Percentiles rank a stretch among this genome's conserved stretches.
Conservation (phyloP, 2,329 filamentous ascomycete species). For the Stagonosporopsis tanaceti region DNA sequence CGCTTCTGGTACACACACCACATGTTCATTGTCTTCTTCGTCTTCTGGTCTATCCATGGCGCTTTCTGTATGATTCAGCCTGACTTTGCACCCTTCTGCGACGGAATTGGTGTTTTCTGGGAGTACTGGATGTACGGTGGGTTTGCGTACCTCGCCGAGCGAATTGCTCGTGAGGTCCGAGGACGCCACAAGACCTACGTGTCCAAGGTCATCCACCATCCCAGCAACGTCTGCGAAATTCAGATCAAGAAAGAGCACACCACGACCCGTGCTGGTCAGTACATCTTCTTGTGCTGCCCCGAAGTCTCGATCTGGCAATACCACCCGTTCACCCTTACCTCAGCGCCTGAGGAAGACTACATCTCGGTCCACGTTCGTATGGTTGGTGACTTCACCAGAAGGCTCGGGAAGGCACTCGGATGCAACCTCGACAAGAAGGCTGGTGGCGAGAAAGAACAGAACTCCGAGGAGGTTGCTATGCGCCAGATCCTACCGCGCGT, state of each 20-base stretch:
- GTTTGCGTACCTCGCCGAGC: constrained; percentile 80
- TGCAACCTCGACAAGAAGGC: constrained; percentile 73
- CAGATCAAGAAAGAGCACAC: constrained; percentile 92
- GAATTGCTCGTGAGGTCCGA: constrained; percentile 78
- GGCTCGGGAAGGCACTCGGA: constrained; percentile 73
- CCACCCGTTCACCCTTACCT: constrained; percentile 86
- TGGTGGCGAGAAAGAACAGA: constrained; percentile 57
- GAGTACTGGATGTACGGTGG: constrained; percentile 90
- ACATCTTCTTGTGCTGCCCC: constrained; percentile 88
- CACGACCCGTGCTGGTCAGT: constrained; percentile 80
- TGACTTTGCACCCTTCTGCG: constrained; percentile 80
- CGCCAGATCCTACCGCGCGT: constrained; percentile 78
- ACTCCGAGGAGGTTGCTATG: constrained; percentile 71
- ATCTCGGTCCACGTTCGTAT: constrained; percentile 86
- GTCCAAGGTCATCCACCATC: constrained; percentile 88
- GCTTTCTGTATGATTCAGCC: constrained; percentile 91
- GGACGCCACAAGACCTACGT: constrained; percentile 86
- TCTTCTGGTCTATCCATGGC: constrained; percentile 90
- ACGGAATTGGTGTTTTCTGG: constrained; percentile 82
- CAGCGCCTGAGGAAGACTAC: constrained; percentile 87
- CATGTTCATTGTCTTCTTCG: constrained; percentile 86
- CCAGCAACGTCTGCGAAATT: constrained; percentile 87
- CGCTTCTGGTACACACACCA: constrained; percentile 93
- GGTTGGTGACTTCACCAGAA: constrained; percentile 81
- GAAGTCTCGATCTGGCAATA: constrained; percentile 89